These are phyloP conservation scores for Penicillium coffeae DNA, from an alignment of 495 filamentous ascomycete genomes.

Conservation along the genomic window DNA sequence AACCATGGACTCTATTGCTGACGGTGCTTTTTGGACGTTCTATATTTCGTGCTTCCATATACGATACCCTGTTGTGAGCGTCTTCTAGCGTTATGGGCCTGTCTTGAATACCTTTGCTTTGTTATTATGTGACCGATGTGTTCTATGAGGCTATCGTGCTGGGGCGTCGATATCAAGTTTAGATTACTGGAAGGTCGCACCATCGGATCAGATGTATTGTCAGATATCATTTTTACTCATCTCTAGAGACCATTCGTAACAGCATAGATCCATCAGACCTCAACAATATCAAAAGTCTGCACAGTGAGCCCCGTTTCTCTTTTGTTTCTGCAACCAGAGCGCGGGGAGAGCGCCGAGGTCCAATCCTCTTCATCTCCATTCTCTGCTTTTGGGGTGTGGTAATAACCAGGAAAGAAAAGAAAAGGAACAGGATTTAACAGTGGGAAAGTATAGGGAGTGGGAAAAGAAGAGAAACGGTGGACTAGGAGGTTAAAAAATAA, in stretches of 20 bases:
- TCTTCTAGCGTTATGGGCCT: background rate
- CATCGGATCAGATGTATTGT: conserved; percentile 15
- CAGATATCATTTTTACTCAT: conserved; percentile 34
- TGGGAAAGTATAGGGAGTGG: conserved; percentile 12
- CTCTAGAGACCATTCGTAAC: conserved; percentile 50
- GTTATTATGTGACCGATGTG: background rate
- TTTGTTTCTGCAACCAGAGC: conserved; percentile 7
- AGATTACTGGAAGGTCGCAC: background rate
- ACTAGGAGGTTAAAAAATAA: conserved; percentile 32
- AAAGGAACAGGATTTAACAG: conserved; percentile 5
- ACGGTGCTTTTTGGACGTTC: background rate
- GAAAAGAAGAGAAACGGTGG: conserved; percentile 22
- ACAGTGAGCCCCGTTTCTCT: conserved; percentile 19
- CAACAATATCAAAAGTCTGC: conserved; percentile 15
- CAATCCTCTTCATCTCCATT: conserved; percentile 6
- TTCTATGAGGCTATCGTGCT: background rate
- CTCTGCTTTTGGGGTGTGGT: conserved; percentile 15
- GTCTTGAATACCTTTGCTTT: background rate
- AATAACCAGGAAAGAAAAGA: conserved; percentile 7
- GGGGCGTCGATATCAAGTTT: background rate
- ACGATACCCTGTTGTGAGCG: background rate
- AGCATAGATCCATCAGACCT: conserved; percentile 37
- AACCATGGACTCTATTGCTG: background rate
- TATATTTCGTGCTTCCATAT: background rate
- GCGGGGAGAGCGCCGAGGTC: conserved; percentile 5